A percentile compares a stretch with the other conserved stretches of the same genome.
phyloP scores from a whole-genome alignment of 2,329 filamentous ascomycete species.

The Magnaporthiopsis rhizophila region DNA sequence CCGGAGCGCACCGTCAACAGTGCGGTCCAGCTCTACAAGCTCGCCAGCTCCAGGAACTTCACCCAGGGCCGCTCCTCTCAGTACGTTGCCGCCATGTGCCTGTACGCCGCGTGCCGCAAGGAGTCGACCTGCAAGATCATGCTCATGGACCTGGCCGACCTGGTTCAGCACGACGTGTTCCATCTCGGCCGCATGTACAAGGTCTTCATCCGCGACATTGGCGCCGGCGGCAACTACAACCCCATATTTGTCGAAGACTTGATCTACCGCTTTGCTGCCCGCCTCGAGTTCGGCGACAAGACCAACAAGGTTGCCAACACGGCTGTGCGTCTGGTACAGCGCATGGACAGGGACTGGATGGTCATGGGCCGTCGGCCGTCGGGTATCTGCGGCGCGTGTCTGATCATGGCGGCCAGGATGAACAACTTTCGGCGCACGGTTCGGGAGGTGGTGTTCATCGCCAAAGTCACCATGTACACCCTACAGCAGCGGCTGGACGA shows the following conservation, averaged over 20 bases:
- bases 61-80: conserved; percentile 79
- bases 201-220: conserved; percentile 61
- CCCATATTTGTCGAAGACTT: conserved; percentile 82
- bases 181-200: conserved; percentile 87
- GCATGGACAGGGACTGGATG: conserved; percentile 98
- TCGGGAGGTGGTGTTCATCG: conserved; percentile 93
- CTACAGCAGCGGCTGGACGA: conserved; percentile 87
- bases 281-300: conserved; percentile 80
- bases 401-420: conserved; percentile 93
- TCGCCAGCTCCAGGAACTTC: conserved; percentile 67
- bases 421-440: conserved; percentile 94
- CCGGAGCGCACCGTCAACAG: conserved; percentile 55
- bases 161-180: conserved; percentile 79
- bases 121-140: conserved; percentile 73
- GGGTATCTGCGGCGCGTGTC: conserved; percentile 86
- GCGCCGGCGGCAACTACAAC: conserved; percentile 41
- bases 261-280: conserved; percentile 82
- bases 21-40: conserved; percentile 67
- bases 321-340: conserved; percentile 76
- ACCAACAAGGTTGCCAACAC: conserved; percentile 82
- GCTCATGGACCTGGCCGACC: conserved; percentile 91
- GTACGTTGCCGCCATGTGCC: conserved; percentile 80
- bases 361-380: conserved; percentile 87
- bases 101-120: conserved; percentile 82
- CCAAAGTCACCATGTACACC: conserved; percentile 91